Conservation (phyloP, 2,329 filamentous ascomycete genomes). For the Paracoccidioides lutzii region DNA sequence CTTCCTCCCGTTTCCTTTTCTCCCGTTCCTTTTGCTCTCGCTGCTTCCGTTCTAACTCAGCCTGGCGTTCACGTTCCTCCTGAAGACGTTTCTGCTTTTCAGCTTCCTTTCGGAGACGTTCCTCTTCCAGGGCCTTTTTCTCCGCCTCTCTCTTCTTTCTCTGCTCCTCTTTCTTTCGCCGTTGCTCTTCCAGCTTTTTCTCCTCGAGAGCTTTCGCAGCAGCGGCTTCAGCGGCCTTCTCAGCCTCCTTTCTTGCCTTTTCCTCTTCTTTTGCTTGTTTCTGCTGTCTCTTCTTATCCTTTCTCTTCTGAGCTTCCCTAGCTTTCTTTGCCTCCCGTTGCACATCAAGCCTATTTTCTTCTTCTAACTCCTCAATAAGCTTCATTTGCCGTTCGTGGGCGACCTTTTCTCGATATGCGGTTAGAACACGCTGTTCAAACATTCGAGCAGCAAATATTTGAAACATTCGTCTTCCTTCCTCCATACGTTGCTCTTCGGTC, state of each 20-base stretch:
- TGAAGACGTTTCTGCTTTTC: conserved; percentile 67
- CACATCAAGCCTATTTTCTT: conserved; percentile 63
- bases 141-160: conserved; percentile 83
- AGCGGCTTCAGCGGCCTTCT: conserved; percentile 77
- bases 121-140: conserved; percentile 81
- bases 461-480: conserved; percentile 96
- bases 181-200: conserved; percentile 67
- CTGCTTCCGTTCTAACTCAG: conserved; percentile 71
- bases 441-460: conserved; percentile 98
- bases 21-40: conserved; percentile 68
- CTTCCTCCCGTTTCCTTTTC: conserved; percentile 59
- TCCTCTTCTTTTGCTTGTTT: conserved; percentile 85
- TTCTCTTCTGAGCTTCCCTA: conserved; percentile 86
- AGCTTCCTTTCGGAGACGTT: conserved; percentile 68
- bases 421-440: conserved; percentile 95
- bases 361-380: conserved; percentile 78
- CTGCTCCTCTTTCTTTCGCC: conserved; percentile 74
- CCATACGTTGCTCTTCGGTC: conserved; percentile 98
- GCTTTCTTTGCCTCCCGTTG: conserved; percentile 85
- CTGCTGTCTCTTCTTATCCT: conserved; percentile 82
- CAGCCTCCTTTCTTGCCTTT: conserved; percentile 72
- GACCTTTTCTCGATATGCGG: conserved; percentile 96
- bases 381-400: conserved; percentile 82
- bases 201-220: conserved; percentile 62
- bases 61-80: conserved; percentile 75